phyloP scores from a whole-genome alignment of 768 basidiomycete species.

The Lactarius sp. region DNA sequence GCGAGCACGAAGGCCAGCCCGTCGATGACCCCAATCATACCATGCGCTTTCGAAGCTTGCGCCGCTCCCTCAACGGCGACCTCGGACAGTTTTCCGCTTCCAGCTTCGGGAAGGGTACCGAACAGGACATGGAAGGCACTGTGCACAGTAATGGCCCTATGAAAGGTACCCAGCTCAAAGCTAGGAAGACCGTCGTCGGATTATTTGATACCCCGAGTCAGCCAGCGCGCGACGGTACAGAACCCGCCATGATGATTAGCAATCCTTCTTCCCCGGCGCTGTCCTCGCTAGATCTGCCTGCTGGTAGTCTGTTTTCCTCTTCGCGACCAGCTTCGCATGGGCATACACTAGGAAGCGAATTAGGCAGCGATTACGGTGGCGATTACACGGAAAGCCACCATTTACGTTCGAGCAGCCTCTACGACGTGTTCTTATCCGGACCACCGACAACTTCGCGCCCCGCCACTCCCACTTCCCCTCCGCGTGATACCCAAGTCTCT shows the following conservation, averaged over 20 bases:
- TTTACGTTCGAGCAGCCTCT: conserved; percentile 51
- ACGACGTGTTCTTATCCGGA: conserved; percentile 36
- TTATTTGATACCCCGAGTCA: conserved; percentile 45
- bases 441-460: conserved; percentile 28
- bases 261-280: conserved; percentile 15
- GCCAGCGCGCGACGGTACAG: conserved; percentile 3
- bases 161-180: conserved; percentile 28
- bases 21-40: conserved; percentile 35
- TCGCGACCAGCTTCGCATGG: conserved; percentile 20
- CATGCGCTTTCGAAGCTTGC: conserved; percentile 47
- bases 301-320: conserved; percentile 8
- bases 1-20: conserved; percentile 32
- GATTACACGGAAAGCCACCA: conserved; percentile 43
- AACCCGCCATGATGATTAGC: conserved; percentile 7
- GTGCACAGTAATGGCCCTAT: conserved; percentile 20
- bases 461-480: conserved; percentile 17
- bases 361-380: conserved; percentile 49
- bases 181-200: conserved; percentile 55
- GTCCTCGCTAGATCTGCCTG: conserved; percentile 21
- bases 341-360: conserved; percentile 51
- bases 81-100: conserved; percentile 24
- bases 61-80: conserved; percentile 39
- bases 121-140: conserved; percentile 31
- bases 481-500: neutral
- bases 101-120: conserved; percentile 27